These are phyloP conservation scores for Skeletonema tropicum DNA, from an alignment of 108 stramenopile genomes.

Conservation along the genomic window DNA sequence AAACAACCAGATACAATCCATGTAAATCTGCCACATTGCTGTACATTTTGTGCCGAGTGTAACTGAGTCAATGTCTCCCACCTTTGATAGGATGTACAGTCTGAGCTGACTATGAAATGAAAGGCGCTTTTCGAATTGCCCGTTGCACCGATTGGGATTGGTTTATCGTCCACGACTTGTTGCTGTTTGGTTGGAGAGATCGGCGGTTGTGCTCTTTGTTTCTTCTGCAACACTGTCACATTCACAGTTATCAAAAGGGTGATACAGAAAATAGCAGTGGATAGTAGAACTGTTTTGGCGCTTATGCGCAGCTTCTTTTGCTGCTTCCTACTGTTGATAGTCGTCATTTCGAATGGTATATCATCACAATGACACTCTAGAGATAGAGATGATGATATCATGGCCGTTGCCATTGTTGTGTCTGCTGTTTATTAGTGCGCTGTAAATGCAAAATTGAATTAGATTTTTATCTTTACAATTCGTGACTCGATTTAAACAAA, in stretches of 20 bases:
- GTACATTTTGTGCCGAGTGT: conserved; percentile 48
- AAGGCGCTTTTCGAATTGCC: conserved; percentile 19
- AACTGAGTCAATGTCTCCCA: conserved; percentile 54
- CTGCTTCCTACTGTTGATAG: not conserved
- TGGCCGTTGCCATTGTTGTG: too few species aligned
- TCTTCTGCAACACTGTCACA: not conserved
- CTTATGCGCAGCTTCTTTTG: not conserved
- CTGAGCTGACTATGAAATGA: conserved; percentile 53
- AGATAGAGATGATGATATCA: too few species aligned
- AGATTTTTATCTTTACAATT: too few species aligned
- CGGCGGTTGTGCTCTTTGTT: not conserved
- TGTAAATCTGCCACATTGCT: conserved; percentile 52
- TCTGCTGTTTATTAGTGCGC: too few species aligned
- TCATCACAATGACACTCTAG: not conserved
- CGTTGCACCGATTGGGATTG: not conserved
- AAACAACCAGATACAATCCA: conserved; percentile 60
- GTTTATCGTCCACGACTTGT: not conserved
- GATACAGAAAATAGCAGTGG: not conserved
- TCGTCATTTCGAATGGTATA: not conserved
- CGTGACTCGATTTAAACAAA: too few species aligned
- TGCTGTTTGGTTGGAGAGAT: not conserved
- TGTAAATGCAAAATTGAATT: too few species aligned
- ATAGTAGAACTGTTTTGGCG: not conserved
- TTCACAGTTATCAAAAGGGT: not conserved
- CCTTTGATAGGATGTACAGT: conserved; percentile 59